phyloP scores from a whole-genome alignment of 495 filamentous ascomycete species.

The Xylaria nigripes region DNA sequence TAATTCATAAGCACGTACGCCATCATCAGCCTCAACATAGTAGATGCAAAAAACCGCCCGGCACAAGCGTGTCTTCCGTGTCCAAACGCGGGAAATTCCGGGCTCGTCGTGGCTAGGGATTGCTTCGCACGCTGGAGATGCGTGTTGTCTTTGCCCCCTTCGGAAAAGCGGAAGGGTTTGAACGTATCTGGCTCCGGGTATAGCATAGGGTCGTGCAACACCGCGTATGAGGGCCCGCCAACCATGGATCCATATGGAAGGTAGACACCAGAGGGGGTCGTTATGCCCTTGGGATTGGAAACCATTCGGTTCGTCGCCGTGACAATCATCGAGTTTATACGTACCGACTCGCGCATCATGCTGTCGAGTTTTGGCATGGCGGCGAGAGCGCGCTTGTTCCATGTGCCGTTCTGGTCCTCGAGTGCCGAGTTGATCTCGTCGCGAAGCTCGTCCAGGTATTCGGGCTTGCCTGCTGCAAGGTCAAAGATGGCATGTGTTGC shows the following conservation, averaged over 20 bases:
- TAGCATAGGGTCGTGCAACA: constrained; percentile 17
- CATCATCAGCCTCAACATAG: constrained; percentile 35
- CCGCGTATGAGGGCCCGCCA: constrained; percentile 15
- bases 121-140: constrained; percentile 27
- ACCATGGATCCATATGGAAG: constrained; percentile 17
- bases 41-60: constrained; percentile 36
- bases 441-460: constrained; percentile 39
- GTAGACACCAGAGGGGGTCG: constrained; percentile 27
- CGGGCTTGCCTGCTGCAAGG: constrained; percentile 31
- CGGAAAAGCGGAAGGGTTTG: constrained; percentile 25
- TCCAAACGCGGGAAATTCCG: constrained; percentile 29
- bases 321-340: constrained; percentile 16
- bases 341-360: constrained; percentile 22
- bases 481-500: constrained; percentile 37
- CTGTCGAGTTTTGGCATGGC: constrained; percentile 36
- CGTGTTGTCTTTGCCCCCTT: constrained; percentile 11
- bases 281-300: constrained; percentile 23
- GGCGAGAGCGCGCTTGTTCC: constrained; percentile 36
- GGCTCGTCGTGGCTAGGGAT: constrained; percentile 26
- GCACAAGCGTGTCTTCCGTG: constrained; percentile 33
- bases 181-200: constrained; percentile 19
- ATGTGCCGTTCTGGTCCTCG: constrained; percentile 21
- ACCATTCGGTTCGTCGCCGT: constrained; percentile 26
- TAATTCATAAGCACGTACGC: constrained; percentile 34
- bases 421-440: constrained; percentile 41